Evolutionary conservation across 805 yeast genomes (phyloP).

Genomic region (Priceomyces medius): DNA sequence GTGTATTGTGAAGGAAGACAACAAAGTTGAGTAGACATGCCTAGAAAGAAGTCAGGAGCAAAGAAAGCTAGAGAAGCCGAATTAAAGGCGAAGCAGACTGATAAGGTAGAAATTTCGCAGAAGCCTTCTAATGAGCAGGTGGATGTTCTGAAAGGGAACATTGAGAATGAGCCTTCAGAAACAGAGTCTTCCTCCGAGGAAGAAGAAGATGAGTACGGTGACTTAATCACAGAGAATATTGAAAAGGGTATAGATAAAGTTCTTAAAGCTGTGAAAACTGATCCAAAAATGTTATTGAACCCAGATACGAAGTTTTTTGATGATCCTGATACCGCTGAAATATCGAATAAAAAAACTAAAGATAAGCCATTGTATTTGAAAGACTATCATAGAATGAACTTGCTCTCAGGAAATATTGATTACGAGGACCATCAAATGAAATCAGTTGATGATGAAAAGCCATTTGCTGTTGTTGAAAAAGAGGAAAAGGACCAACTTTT

Average conservation of each 20-base stretch:
- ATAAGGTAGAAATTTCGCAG: slow-evolving; percentile 16
- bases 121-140: not conserved
- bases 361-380: slow-evolving; percentile 77
- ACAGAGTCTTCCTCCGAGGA: slow-evolving; percentile 46
- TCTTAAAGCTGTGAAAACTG: slow-evolving; percentile 62
- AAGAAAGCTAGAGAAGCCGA: slow-evolving; percentile 60
- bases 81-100: slow-evolving; percentile 10
- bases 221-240: slow-evolving; percentile 79
- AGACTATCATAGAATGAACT: slow-evolving; percentile 85
- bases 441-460: slow-evolving; percentile 52
- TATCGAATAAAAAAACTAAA: slow-evolving; percentile 19
- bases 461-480: slow-evolving; percentile 71
- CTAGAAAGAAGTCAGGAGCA: slow-evolving; percentile 85
- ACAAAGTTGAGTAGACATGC: too few species aligned
- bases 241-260: slow-evolving; percentile 78
- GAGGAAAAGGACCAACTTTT: slow-evolving; percentile 76
- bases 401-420: slow-evolving; percentile 69
- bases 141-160: not conserved
- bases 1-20: too few species aligned
- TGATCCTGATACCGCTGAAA: slow-evolving; percentile 45
- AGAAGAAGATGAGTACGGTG: slow-evolving; percentile 91
- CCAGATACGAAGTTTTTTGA: slow-evolving; percentile 73
- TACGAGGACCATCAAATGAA: slow-evolving; percentile 43
- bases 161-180: slow-evolving; percentile 21
- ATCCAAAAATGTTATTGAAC: slow-evolving; percentile 66